Conservation (phyloP, 306 rosid species). For the Gastrolobium bilobum region DNA sequence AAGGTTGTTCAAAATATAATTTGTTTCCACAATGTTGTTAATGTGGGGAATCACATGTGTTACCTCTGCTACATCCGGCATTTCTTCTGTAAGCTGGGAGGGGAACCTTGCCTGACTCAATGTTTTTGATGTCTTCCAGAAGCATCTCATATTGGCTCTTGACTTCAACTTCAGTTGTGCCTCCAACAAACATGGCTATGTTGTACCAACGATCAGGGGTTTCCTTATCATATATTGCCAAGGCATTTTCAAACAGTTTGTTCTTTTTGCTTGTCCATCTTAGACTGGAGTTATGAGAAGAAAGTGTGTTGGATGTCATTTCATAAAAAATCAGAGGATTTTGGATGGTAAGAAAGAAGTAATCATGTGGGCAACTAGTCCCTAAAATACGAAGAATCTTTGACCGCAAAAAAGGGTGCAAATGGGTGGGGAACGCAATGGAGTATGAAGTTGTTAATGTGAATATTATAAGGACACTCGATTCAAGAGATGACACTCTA, state of each 20-base stretch:
- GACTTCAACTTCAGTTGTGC: constrained; percentile 72
- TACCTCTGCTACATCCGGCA: constrained; percentile 57
- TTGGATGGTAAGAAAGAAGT: constrained; percentile 43
- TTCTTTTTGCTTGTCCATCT: constrained; percentile 71
- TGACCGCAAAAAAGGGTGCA: constrained; percentile 37
- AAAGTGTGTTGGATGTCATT: constrained; percentile 58
- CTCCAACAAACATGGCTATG: constrained; percentile 72
- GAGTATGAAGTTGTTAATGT: constrained; percentile 46
- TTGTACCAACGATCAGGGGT: constrained; percentile 72
- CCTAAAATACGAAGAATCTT: constrained; percentile 45
- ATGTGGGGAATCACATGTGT: constrained; percentile 24
- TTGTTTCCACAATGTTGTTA: constrained; percentile 5
- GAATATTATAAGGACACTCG: constrained; percentile 44
- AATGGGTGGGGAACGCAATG: constrained; percentile 39
- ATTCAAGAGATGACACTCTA: constrained; percentile 52
- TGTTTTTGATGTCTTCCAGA: constrained; percentile 64
- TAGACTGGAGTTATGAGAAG: constrained; percentile 45
- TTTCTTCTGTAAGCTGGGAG: constrained; percentile 55
- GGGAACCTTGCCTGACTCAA: constrained; percentile 76
- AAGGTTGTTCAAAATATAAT: background rate
- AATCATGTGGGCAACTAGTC: constrained; percentile 37
- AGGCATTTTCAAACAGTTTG: constrained; percentile 70
- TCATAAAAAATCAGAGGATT: constrained; percentile 37
- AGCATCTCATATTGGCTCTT: constrained; percentile 72
- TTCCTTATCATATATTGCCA: constrained; percentile 72